Evolutionary conservation across 768 basidiomycete genomes (phyloP), one percentile per base, ranked within the genome.

Genomic region (Fomitopsis pulvina): DNA sequence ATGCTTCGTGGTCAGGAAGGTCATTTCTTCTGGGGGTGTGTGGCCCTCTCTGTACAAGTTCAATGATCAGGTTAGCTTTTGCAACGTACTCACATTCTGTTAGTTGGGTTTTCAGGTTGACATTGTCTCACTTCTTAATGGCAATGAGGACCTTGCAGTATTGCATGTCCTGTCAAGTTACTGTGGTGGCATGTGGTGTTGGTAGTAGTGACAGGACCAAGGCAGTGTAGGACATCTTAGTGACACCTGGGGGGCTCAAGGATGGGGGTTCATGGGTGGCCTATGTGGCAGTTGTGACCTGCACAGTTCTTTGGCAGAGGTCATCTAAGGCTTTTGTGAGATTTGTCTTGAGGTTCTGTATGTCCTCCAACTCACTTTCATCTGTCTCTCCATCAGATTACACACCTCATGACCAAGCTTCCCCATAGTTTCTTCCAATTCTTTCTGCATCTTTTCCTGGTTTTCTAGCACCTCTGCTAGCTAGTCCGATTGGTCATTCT

Each of bases 21-120:
- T n/a, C 38, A 0, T 26, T 24, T 4, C 37, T 14, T 14, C 37
- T 5, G 30, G 30, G 16, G 20, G 14, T 16, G 34, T 4, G 4
- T 37, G 4, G 5, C 34, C 34, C 6, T 50, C 34, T 25, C 7
- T 16, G 38, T 0, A 4, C 39, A 48, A 20, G 32, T 5, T 57
- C 63, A 2, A 50, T 53, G 4, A 60, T 30, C 14, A 63, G 53
- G 4, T 32, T 30, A 2, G 59, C 59, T 47, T 60, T 60, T 29
- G 22, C 24, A 1, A 57, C 20, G 1, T 56, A 25, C 43, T 54
- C 57, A 40, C 44, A 43, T 41, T 56, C 52, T 2, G 18, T 47
- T 21, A 57, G 50, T 4, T 37, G 6, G 34, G 34, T 37, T 4
- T 7, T 7, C 2, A 20, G 21, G 39, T 11, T 16, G 4, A 25